Percentiles rank a stretch among this genome's conserved stretches.
Conservation (phyloP, 2,329 filamentous ascomycete genomes). For the Colletotrichum cereale region DNA sequence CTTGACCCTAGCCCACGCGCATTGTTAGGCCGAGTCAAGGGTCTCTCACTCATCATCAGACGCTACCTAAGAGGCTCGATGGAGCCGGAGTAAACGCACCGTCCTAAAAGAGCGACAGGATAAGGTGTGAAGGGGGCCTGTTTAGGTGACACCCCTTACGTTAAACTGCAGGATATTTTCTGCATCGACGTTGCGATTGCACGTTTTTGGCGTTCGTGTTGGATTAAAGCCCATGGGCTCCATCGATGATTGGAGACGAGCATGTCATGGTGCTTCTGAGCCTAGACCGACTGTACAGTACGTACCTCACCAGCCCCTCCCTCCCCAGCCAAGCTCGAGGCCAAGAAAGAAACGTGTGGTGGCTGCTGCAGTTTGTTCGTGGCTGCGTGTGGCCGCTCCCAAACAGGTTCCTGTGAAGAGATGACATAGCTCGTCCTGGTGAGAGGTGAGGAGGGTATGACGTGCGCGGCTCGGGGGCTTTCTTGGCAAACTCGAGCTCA, state of each 20-base stretch:
- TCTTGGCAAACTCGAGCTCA: not conserved
- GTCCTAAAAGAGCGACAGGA: slow-evolving; percentile 13
- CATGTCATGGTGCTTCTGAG: slow-evolving; percentile 35
- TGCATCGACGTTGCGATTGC: slow-evolving; percentile 21
- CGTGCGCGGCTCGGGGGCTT: slow-evolving; percentile 37
- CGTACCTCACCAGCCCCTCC: slow-evolving; percentile 18
- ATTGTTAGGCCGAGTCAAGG: not conserved
- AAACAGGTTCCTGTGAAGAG: slow-evolving; percentile 31
- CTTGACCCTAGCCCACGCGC: not conserved
- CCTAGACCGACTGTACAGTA: not conserved
- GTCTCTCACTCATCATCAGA: slow-evolving; percentile 6
- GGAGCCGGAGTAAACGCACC: slow-evolving; percentile 17
- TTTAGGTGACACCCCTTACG: slow-evolving; percentile 28
- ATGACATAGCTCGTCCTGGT: slow-evolving; percentile 32
- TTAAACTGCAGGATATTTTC: slow-evolving; percentile 26
- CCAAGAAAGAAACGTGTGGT: slow-evolving; percentile 23
- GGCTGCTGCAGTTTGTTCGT: slow-evolving; percentile 13
- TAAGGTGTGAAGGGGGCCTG: slow-evolving; percentile 20
- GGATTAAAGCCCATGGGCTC: not conserved
- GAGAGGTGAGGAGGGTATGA: slow-evolving; percentile 21
- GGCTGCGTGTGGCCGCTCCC: not conserved
- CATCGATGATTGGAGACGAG: slow-evolving; percentile 17
- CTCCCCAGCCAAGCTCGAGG: not conserved
- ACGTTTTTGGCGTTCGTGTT: slow-evolving; percentile 8
- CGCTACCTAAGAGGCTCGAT: not conserved